Base-by-base conservation (phyloP, 495 filamentous ascomycete species). In the Bryoglossum gracile region DNA sequence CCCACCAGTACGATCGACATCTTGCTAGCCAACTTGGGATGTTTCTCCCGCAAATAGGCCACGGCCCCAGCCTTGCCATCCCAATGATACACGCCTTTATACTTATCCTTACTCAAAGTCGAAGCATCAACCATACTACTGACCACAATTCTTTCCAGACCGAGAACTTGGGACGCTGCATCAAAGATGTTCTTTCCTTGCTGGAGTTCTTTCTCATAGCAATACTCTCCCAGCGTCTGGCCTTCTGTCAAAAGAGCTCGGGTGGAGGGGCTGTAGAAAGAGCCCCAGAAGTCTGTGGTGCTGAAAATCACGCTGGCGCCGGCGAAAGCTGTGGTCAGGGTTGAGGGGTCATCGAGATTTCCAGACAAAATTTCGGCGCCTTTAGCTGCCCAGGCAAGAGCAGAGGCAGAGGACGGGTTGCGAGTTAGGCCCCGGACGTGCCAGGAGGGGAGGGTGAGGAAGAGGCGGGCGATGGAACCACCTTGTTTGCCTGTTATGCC, bases 271-370 rank as follows among this genome's bases (percentile, higher is more conserved):
- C 60, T 62, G 25, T 56, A 50, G 51, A 65, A 53, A 5, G 55
- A 24, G 1, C 34, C 43, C 67, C 67, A 72, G 62, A 75, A 80
- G 39, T 81, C 73, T 0, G 76, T 81, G 39, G 71, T 68, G 44
- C 64, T 60, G 55, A 78, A 82, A 58, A 80, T 72, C 22, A 63
- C 71, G 35, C 65, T 60, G 3, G 70, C 71, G 24, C 68, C 70
- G 4, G 55, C 28, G 54, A 82, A 73, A 16, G 74, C 77, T 11
- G 32, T 23, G 2, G 54, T 53, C 0, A 82, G 64, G 1, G 69
- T 68, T 2, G 51, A 51, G 26, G 64, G 43, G 24, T 74, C 65
- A 42, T 69, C 55, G 5, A 77, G 62, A 41, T 80, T 67, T 8
- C 62, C 74, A 25, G 61, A 33, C 3, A 76, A 64, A 2, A 80